phyloP scores from a whole-genome alignment of 2,329 filamentous ascomycete species.

The Neofusicoccum umdonicola region DNA sequence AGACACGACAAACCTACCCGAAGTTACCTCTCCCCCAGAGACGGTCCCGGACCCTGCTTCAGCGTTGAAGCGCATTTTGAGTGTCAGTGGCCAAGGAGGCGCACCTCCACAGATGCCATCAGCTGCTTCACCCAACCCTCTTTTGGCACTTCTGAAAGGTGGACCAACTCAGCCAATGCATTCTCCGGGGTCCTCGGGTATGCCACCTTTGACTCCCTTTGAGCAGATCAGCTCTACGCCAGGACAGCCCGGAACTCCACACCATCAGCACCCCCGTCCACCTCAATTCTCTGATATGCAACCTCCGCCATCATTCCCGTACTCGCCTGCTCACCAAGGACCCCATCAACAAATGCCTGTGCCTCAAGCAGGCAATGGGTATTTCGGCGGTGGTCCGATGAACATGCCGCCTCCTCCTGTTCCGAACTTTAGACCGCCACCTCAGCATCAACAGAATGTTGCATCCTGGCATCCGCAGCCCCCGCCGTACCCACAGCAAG shows the following conservation, averaged over 20 bases:
- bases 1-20: constrained; percentile 28
- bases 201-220: constrained; percentile 46
- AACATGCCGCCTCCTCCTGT: constrained; percentile 18
- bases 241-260: constrained; percentile 57
- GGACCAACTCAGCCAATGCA: constrained; percentile 19
- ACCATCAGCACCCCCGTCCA: constrained; percentile 54
- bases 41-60: constrained; percentile 44
- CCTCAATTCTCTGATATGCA: constrained; percentile 49
- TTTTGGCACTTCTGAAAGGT: constrained; percentile 57
- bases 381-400: background rate
- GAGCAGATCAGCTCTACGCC: constrained; percentile 54
- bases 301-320: constrained; percentile 50
- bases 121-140: constrained; percentile 40
- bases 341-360: constrained; percentile 15
- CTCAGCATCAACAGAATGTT: constrained; percentile 22
- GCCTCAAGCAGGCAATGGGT: background rate
- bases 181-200: background rate
- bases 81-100: constrained; percentile 34
- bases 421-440: constrained; percentile 22
- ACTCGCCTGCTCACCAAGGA: constrained; percentile 38
- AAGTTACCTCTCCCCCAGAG: constrained; percentile 28
- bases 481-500: constrained; percentile 18
- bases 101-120: background rate
- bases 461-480: constrained; percentile 18
- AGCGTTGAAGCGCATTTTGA: constrained; percentile 53